phyloP scores from a whole-genome alignment of 306 rosid genomes.

The Prunus armeniaca region DNA sequence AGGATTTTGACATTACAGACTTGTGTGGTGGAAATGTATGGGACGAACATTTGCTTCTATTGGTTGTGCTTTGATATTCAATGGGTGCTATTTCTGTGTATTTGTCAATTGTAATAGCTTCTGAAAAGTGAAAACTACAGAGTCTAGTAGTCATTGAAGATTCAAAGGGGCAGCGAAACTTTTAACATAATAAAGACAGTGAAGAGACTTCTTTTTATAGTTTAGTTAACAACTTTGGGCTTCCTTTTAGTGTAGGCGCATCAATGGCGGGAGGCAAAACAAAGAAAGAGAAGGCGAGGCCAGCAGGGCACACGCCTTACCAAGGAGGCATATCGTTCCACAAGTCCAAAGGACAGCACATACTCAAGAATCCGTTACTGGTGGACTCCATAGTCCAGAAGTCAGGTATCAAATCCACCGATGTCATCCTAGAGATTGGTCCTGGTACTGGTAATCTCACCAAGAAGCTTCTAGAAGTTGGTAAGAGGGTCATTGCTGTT shows the following conservation, averaged over 20 bases:
- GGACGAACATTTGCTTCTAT: neutral
- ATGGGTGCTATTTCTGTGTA: neutral
- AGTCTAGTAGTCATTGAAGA: neutral
- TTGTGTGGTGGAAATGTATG: no score
- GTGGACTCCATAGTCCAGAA: constrained; percentile 55
- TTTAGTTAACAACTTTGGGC: neutral
- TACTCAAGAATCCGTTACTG: constrained; percentile 48
- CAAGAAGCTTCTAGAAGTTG: constrained; percentile 60
- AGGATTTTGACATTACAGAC: no score
- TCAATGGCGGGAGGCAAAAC: constrained; percentile 58
- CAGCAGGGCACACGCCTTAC: constrained; percentile 38
- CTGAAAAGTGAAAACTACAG: neutral
- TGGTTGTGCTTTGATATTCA: neutral
- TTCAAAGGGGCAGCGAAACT: neutral
- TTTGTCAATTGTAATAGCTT: neutral
- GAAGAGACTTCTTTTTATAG: neutral
- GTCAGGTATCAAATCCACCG: constrained; percentile 53
- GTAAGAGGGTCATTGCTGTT: constrained; percentile 75
- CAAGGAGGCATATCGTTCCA: constrained; percentile 61
- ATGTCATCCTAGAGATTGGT: constrained; percentile 53
- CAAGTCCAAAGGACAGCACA: constrained; percentile 63
- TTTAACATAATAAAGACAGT: neutral
- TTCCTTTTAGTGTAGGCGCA: neutral
- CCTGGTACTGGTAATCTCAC: constrained; percentile 68
- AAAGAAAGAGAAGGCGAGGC: constrained; percentile 46